Conservation (phyloP, 2,329 filamentous ascomycete species). For the Colletotrichum lini region DNA sequence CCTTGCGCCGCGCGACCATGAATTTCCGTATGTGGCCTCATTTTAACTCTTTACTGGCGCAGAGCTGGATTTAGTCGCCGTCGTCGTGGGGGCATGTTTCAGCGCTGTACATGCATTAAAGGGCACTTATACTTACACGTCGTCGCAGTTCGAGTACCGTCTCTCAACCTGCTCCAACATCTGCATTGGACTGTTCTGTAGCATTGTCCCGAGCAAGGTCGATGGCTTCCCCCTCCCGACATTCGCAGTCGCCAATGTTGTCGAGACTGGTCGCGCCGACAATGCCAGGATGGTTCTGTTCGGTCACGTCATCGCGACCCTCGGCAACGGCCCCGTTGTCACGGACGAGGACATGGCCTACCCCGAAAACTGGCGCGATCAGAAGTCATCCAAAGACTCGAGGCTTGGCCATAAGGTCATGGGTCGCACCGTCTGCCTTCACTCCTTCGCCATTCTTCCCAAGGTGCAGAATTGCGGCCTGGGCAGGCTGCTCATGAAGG, state of each 20-base stretch:
- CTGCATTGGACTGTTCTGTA: constrained; percentile 85
- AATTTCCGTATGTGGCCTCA: not conserved
- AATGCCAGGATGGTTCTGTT: constrained; percentile 75
- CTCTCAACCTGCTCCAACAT: constrained; percentile 82
- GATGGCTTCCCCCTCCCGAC: constrained; percentile 68
- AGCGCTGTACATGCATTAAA: not conserved
- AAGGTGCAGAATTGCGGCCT: constrained; percentile 81
- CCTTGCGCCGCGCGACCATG: too few species aligned
- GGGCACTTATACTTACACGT: constrained; percentile 15
- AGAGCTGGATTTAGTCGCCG: too few species aligned
- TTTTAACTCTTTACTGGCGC: too few species aligned
- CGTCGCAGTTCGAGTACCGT: constrained; percentile 80
- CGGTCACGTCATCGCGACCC: constrained; percentile 84
- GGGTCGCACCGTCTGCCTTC: constrained; percentile 83
- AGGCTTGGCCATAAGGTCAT: constrained; percentile 78
- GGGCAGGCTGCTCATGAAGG: constrained; percentile 80
- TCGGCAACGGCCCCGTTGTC: constrained; percentile 73
- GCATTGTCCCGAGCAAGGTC: constrained; percentile 63
- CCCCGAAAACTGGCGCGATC: constrained; percentile 76
- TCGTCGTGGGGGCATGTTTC: not conserved
- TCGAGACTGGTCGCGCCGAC: constrained; percentile 72
- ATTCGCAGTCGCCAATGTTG: constrained; percentile 65
- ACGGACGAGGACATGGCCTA: constrained; percentile 84
- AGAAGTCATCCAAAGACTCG: constrained; percentile 49
- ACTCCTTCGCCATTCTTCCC: constrained; percentile 86